phyloP scores from a whole-genome alignment of 2,329 filamentous ascomycete genomes.

The Akanthomyces lecanii region DNA sequence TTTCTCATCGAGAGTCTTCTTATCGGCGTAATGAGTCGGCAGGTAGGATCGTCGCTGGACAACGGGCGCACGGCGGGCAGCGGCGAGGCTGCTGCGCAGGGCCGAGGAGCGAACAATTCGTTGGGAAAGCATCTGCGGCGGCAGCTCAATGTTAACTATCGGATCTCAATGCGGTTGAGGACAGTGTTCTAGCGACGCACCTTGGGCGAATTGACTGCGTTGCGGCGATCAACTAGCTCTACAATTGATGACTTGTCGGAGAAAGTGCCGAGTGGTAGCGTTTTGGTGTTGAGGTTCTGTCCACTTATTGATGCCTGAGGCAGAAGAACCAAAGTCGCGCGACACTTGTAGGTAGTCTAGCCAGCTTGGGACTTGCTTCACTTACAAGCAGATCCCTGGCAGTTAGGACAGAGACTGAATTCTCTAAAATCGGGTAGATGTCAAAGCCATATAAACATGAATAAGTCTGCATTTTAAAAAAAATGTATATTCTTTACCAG shows the following conservation, averaged over 20 bases:
- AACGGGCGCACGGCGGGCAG: conserved; percentile 47
- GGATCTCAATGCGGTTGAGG: neutral
- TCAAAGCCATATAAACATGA: neutral
- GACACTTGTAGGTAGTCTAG: conserved; percentile 22
- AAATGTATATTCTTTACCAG: too few relatives aligned
- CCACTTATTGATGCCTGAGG: conserved; percentile 31
- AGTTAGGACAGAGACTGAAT: neutral
- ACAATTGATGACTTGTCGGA: conserved; percentile 27
- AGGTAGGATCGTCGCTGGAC: conserved; percentile 56
- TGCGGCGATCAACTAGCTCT: conserved; percentile 36
- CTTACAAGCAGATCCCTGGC: neutral
- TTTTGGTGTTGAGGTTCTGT: conserved; percentile 21
- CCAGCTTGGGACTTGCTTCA: neutral
- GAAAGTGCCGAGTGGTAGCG: conserved; percentile 24
- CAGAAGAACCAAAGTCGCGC: conserved; percentile 22
- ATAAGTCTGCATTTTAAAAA: too few relatives aligned
- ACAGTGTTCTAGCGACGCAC: conserved; percentile 22
- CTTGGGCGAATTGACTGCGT: conserved; percentile 30
- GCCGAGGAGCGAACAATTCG: conserved; percentile 51
- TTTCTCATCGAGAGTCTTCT: conserved; percentile 46
- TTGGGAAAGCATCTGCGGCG: conserved; percentile 55
- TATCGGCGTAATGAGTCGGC: conserved; percentile 45
- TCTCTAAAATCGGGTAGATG: neutral
- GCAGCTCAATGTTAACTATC: conserved; percentile 18
- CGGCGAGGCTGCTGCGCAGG: conserved; percentile 41